phyloP scores from a whole-genome alignment of 441 rosid genomes.

The Erysimum cheiri region DNA sequence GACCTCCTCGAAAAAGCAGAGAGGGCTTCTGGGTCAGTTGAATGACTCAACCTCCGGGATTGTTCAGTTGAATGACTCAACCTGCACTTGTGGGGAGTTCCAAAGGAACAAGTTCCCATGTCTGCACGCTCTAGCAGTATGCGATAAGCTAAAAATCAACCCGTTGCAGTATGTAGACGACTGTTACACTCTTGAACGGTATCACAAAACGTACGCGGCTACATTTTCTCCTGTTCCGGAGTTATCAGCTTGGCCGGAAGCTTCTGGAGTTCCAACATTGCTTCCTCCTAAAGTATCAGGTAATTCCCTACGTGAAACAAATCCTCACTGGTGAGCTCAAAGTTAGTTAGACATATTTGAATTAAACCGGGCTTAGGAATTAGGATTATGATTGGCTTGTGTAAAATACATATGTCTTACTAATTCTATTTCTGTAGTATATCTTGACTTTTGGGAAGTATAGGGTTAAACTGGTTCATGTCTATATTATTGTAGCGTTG shows the following conservation, averaged over 20 bases:
- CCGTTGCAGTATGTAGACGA: slow-evolving; percentile 5
- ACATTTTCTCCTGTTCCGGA: neutral
- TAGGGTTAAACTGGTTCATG: neutral
- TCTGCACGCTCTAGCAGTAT: neutral
- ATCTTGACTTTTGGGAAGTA: neutral
- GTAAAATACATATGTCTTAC: neutral
- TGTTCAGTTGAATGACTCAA: neutral
- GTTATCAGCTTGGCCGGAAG: neutral
- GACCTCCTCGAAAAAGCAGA: neutral
- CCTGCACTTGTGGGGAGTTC: neutral
- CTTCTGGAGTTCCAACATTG: slow-evolving; percentile 1
- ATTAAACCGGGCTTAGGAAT: neutral
- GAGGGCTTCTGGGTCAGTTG: neutral
- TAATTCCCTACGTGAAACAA: no score
- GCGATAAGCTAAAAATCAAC: neutral
- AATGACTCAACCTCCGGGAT: neutral
- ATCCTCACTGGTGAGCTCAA: neutral
- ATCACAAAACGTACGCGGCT: neutral
- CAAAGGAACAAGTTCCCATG: neutral
- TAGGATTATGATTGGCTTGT: neutral
- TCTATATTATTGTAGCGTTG: neutral
- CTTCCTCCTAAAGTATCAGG: neutral
- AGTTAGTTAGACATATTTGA: slow-evolving; percentile 2
- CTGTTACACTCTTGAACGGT: neutral
- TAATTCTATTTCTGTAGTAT: neutral